Percentiles rank a stretch among this genome's conserved stretches.
These are phyloP conservation scores for Dothiorella sarmentorum DNA, from an alignment of 2,329 filamentous ascomycete species.

Conservation along the genomic window DNA sequence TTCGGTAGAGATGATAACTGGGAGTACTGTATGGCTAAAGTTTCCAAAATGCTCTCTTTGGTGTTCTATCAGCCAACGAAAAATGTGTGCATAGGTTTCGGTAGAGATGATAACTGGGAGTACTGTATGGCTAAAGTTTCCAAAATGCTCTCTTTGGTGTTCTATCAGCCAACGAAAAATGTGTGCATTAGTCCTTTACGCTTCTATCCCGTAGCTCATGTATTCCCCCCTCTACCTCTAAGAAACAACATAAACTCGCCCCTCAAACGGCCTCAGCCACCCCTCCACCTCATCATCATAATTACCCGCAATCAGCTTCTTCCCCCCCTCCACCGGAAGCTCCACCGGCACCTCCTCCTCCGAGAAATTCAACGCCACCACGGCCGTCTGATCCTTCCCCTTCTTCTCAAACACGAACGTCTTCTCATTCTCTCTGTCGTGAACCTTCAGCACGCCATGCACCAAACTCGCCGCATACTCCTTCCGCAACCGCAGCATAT, in stretches of 20 bases:
- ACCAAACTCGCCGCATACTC: conserved; percentile 60
- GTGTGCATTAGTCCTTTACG: no score
- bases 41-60: no score
- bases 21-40: no score
- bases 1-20: no score
- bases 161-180: no score
- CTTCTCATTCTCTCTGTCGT: conserved; percentile 51
- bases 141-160: no score
- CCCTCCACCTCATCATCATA: conserved; percentile 26
- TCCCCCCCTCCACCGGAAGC: conserved; percentile 11
- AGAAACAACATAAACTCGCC: conserved; percentile 36
- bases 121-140: no score
- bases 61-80: no score
- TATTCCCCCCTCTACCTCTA: conserved; percentile 1
- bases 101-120: no score
- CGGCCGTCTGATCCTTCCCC: conserved; percentile 34
- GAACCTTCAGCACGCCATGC: conserved; percentile 60
- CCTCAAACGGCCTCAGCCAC: conserved; percentile 34
- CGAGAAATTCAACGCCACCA: conserved; percentile 41
- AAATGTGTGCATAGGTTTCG: no score
- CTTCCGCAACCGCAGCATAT: conserved; percentile 59
- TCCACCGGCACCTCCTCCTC: conserved; percentile 22
- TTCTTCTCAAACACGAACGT: conserved; percentile 48
- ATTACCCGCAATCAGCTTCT: conserved; percentile 47
- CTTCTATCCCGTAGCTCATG: no score